Base-by-base conservation (phyloP, 345 rosid species). In the Salix viminalis region DNA sequence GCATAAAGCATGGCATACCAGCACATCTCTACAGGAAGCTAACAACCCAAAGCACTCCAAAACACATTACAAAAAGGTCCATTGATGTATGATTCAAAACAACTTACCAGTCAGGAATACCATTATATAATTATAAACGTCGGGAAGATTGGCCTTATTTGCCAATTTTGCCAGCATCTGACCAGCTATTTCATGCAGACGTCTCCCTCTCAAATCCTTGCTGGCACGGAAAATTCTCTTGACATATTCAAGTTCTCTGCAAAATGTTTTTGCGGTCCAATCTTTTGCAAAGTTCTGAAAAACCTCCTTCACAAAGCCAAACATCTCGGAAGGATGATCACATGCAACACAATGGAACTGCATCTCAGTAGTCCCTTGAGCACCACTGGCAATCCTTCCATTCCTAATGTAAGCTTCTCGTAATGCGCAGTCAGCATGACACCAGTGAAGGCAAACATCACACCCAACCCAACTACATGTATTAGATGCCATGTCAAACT, bases 391-490 rank as follows among this genome's bases (percentile, higher is more conserved):
- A 77, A 87, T 84, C 76, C 76, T 82, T 52, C 98, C 99, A 82
- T 90, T 96, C 81, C 94, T 84, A 78, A 96, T 93, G 79, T 76
- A 90, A 37, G 91, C 86, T 77, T 91, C 94, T 65, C 88, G 87
- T 65, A 96, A 82, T 39, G 90, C 99, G 84, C 99, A 96, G 77
- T 93, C 99, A 41, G 89, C 88, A 84, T 96, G 99, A 81, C 97
- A 93, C 98, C 98, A 96, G 78, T 96, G 99, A 75, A 93, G 93
- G 82, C 99, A 96, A 62, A 92, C 89, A 82, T 96, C 99, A 83
- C 99, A 96, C 71, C 99, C 99, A 66, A 96, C 91, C 99, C 99
- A 96, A 83, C 97, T 89, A 83, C 99, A 96, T 14, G 99, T 96
- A 79, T 96, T 91, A 34, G 90, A 86, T 58, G 97, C 98, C 96